Evolutionary conservation across 441 rosid genomes (phyloP).

Genomic region (Bocquillonia castaneifolia): DNA sequence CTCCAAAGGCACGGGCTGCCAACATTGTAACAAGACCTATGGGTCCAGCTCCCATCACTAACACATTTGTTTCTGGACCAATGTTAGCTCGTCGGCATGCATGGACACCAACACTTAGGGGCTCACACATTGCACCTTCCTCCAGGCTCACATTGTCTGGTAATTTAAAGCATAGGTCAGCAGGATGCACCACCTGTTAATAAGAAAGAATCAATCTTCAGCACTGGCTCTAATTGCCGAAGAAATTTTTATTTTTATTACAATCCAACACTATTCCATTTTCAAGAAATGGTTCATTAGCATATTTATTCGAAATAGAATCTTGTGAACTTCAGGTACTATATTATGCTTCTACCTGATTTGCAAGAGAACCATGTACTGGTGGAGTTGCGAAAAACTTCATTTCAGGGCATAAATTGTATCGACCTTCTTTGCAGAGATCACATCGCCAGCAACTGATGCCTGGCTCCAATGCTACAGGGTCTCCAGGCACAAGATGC

Average conservation of each 20-base stretch:
- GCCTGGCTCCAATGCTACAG: conserved; percentile 84
- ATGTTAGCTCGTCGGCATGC: conserved; percentile 80
- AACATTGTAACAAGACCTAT: conserved; percentile 83
- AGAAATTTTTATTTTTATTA: not conserved
- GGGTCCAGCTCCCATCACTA: conserved; percentile 94
- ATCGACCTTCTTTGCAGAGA: conserved; percentile 67
- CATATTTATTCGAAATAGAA: not conserved
- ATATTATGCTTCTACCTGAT: conserved; percentile 41
- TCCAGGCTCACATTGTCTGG: conserved; percentile 84
- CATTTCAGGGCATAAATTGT: conserved; percentile 89
- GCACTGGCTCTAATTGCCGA: not conserved
- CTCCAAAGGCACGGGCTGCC: conserved; percentile 85
- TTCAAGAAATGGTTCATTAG: not conserved
- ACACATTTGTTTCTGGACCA: conserved; percentile 66
- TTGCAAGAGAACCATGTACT: conserved; percentile 78
- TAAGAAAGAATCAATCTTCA: conserved; percentile 5
- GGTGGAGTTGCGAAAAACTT: conserved; percentile 92
- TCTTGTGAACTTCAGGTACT: not conserved
- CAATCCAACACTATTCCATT: not conserved
- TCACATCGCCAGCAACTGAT: conserved; percentile 77
- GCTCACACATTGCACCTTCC: conserved; percentile 97
- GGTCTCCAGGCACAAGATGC: conserved; percentile 54
- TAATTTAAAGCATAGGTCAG: conserved; percentile 76
- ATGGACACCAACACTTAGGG: conserved; percentile 83
- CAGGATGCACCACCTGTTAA: conserved; percentile 81